Percentiles rank a stretch among this genome's conserved stretches.
These are phyloP conservation scores for Saccharum officinarum DNA, from an alignment of 176 grass and related monocot genomes.

Conservation along the genomic window DNA sequence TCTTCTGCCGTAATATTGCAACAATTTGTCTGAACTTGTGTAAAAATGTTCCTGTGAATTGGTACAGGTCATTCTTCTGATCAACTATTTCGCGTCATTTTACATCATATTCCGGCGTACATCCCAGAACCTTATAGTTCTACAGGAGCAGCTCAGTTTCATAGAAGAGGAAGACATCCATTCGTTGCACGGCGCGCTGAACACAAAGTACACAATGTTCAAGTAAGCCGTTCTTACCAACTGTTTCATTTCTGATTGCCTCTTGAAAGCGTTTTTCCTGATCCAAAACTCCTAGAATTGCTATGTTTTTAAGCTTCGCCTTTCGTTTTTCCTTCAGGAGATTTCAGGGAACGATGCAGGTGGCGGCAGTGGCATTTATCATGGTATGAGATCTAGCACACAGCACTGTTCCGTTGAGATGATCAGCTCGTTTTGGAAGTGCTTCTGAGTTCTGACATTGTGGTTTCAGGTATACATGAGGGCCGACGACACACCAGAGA, in stretches of 20 bases:
- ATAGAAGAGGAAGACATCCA: slow-evolving; percentile 78
- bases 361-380: slow-evolving; percentile 82
- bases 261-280: background rate
- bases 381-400: slow-evolving; percentile 50
- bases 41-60: background rate
- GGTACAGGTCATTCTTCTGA: slow-evolving; percentile 63
- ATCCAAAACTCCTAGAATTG: background rate
- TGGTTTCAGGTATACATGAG: slow-evolving; percentile 83
- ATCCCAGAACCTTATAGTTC: slow-evolving; percentile 68
- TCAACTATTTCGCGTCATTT: slow-evolving; percentile 74
- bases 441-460: slow-evolving; percentile 23
- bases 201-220: slow-evolving; percentile 92
- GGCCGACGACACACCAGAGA: slow-evolving; percentile 78
- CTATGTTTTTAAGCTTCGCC: background rate
- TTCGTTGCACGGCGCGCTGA: slow-evolving; percentile 72
- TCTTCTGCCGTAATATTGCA: background rate
- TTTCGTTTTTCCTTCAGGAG: slow-evolving; percentile 50
- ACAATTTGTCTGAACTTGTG: background rate
- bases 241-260: background rate
- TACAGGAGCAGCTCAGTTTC: slow-evolving; percentile 74
- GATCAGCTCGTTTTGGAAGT: background rate
- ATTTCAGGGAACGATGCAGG: slow-evolving; percentile 97
- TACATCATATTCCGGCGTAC: slow-evolving; percentile 80
- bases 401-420: background rate
- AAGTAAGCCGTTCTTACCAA: slow-evolving; percentile 47